Evolutionary conservation across 2,329 filamentous ascomycete species (phyloP).

Genomic region (Colletotrichum aenigma): DNA sequence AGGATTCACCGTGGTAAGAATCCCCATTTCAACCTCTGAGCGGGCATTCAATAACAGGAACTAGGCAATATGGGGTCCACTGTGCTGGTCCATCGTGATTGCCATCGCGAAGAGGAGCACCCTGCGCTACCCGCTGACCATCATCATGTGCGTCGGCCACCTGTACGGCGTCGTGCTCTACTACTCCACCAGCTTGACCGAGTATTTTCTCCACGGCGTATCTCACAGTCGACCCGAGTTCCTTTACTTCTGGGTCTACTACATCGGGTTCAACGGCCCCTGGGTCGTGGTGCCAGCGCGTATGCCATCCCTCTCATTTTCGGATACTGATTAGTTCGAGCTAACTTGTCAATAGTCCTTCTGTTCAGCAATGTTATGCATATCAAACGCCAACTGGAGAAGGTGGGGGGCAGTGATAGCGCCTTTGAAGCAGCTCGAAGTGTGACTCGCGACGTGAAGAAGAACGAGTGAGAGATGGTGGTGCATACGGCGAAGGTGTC

Average conservation of each 20-base stretch:
- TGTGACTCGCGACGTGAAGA: neutral
- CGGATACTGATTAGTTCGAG: neutral
- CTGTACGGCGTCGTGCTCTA: constrained; percentile 68
- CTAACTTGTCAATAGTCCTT: neutral
- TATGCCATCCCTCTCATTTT: constrained; percentile 34
- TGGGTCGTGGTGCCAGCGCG: constrained; percentile 63
- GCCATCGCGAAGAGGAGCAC: constrained; percentile 48
- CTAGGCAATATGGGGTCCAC: constrained; percentile 61
- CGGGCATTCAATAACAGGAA: too few relatives aligned
- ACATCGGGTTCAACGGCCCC: constrained; percentile 63
- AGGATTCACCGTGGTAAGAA: constrained; percentile 74
- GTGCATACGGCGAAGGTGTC: neutral
- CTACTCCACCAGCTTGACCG: constrained; percentile 60
- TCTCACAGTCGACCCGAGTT: constrained; percentile 63
- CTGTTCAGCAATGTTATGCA: neutral
- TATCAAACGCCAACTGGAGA: constrained; percentile 14
- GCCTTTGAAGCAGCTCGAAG: neutral
- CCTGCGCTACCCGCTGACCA: constrained; percentile 55
- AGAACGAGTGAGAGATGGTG: neutral
- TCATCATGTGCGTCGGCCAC: constrained; percentile 56
- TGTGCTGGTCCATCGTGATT: constrained; percentile 54
- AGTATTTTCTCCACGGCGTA: constrained; percentile 47
- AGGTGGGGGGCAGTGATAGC: neutral
- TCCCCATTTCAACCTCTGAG: neutral
- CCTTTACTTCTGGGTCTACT: constrained; percentile 69